Evolutionary conservation across 2,329 filamentous ascomycete species (phyloP).

Genomic region (Penicillium sp.): DNA sequence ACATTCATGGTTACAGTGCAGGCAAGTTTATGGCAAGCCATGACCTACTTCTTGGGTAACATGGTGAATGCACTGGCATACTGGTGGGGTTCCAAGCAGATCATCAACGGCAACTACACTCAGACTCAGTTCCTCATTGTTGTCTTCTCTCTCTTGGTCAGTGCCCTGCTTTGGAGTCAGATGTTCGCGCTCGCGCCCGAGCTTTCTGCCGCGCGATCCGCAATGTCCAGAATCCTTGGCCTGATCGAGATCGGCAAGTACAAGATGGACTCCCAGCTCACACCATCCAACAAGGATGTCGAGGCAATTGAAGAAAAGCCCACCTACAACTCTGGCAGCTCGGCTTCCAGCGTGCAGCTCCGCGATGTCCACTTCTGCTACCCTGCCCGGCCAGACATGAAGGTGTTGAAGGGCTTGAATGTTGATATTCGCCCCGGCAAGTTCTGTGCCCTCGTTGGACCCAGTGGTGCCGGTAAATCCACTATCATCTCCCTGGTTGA

Average conservation of each 20-base stretch:
- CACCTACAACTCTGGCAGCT: constrained; percentile 18
- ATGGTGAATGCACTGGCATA: constrained; percentile 74
- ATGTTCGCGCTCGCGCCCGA: constrained; percentile 75
- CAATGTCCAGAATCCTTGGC: constrained; percentile 57
- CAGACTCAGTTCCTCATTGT: constrained; percentile 74
- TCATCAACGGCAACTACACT: constrained; percentile 64
- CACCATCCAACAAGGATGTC: constrained; percentile 18
- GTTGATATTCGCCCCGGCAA: constrained; percentile 51
- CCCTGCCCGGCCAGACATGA: constrained; percentile 60
- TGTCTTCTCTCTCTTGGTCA: constrained; percentile 68
- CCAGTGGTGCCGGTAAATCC: constrained; percentile 67
- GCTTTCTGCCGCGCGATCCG: constrained; percentile 64
- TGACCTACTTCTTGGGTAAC: constrained; percentile 54
- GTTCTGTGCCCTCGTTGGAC: constrained; percentile 61
- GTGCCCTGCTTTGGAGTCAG: constrained; percentile 70
- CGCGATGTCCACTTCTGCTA: constrained; percentile 65
- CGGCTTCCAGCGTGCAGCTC: constrained; percentile 53
- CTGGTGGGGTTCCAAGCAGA: constrained; percentile 75
- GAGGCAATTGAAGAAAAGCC: constrained; percentile 25
- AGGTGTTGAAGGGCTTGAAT: constrained; percentile 58
- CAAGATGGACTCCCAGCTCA: constrained; percentile 28
- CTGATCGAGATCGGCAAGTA: constrained; percentile 42
- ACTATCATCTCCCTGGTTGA: constrained; percentile 61
- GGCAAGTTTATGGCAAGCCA: constrained; percentile 48
- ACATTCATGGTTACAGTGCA: constrained; percentile 51